Evolutionary conservation across 106 monocot genomes (phyloP), one percentile per base, ranked within the genome.

Genomic region (Triglochin maritima): DNA sequence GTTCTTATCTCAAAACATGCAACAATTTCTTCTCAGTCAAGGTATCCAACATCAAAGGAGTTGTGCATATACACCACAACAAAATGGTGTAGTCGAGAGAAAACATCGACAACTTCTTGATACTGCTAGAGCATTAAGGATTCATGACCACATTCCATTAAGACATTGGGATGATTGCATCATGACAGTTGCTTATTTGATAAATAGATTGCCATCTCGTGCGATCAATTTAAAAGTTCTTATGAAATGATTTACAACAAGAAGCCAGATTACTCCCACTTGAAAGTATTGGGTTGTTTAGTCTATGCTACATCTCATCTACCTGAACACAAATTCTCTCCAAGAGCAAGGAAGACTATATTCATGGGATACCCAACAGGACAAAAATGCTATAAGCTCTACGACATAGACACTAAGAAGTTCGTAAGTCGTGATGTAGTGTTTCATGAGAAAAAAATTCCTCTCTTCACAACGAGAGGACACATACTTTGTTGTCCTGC

Each of bases 51-150:
- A 69, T 56, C 43, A 69, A 7, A 4, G 7, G 2, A 17, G 44
- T 8, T 69, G 69, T 10, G 4, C 44, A 3, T 44, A 56, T 14
- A 57, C 56, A 2, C n/a, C 68, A 10, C 68, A 69, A 56, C 44
- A 69, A 57, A 69, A 69, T 69, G 68, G 68, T 0, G 44, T 56
- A 13, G 68, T 69, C 12, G 57, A 69, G 17, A 43, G 57, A 41
- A 69, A 69, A 12, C 54, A 69, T 46, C 48, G 43, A 42, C 69
- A 56, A 11, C 7, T 69, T 43, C 13, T 69, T 6, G 69, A 69
- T 46, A 29, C 52, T 14, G 66, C 52, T 11, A 11, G 66, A 6
- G 66, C 66, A 51, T 66, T 66, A 17, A 6, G 51, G 5, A 51
- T 66, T 29, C 51, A 53, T 29, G 5, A 9, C 29, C 6, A 16